Evolutionary conservation across 306 rosid genomes (phyloP), one percentile per base, ranked within the genome.

Genomic region (Parietaria judaica): DNA sequence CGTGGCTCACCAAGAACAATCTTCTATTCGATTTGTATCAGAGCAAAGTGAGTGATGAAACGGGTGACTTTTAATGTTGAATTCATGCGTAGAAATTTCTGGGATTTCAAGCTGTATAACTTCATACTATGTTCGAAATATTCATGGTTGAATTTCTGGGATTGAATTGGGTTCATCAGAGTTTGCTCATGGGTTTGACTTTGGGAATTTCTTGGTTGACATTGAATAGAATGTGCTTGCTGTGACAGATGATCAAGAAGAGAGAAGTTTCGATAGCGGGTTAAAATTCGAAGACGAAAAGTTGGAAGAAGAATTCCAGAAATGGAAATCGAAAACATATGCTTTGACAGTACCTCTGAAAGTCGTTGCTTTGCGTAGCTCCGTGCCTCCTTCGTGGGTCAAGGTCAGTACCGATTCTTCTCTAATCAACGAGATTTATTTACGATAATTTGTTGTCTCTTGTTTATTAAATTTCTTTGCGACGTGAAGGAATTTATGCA

Each of bases 321-420:
- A 81, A 50, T 91, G 96, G 97, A 91, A 85, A 64, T 80, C 91
- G 49, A 91, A 87, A 72, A 76, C 85, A 14, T 91, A 64, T 54
- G 89, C 97, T 59, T 74, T 91, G 84, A 91, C 96, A 15, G 97
- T 87, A 49, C 96, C 96, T 62, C 70, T 91, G 72, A 85, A 50
- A 52, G 59, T 83, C 67, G 82, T 82, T 74, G 96, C 95, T 73
- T 82, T 91, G 10, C 89, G 87, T 45, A 86, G 94, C 68, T 87
- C 97, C 67, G 37, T 91, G 39, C 97, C 97, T 81, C 97, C 96
- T 69, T 81, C 97, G 11, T 90, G 97, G 97, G 63, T 85, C 77
- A 90, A 87, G 91, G 97, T 84, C 6, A 5, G 53, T 17, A 8
- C 45, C 6, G 14, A 9, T 63, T 63, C 17, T 62, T 54, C 2